These are phyloP conservation scores for Penicillium arizonense DNA, from an alignment of 495 filamentous ascomycete species.

Conservation along the genomic window DNA sequence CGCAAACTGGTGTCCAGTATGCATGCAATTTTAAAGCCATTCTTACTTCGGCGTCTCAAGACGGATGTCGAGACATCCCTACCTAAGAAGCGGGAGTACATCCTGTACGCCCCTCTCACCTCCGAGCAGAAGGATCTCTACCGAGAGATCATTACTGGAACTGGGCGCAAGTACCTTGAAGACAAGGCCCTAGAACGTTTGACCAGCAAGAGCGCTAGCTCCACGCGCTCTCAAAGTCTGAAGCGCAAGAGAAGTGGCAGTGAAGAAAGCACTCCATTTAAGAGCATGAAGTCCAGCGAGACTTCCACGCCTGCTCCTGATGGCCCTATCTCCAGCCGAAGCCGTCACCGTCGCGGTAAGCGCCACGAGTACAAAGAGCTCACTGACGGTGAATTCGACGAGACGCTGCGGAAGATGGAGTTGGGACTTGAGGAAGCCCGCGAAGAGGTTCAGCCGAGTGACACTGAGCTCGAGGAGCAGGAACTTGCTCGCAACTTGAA, in stretches of 20 bases:
- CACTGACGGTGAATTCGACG: constrained; percentile 72
- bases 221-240: constrained; percentile 38
- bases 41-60: constrained; percentile 85
- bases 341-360: constrained; percentile 40
- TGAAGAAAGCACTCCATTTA: constrained; percentile 46
- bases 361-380: constrained; percentile 68
- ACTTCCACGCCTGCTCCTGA: constrained; percentile 63
- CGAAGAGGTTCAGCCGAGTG: constrained; percentile 51
- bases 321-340: constrained; percentile 41
- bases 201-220: constrained; percentile 31
- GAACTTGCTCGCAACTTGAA: constrained; percentile 71
- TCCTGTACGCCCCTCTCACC: constrained; percentile 87
- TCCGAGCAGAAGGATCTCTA: constrained; percentile 88
- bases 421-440: constrained; percentile 48
- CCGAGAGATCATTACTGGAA: constrained; percentile 76
- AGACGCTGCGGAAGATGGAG: constrained; percentile 62
- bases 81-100: constrained; percentile 96
- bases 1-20: constrained; percentile 83
- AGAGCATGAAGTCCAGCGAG: constrained; percentile 71
- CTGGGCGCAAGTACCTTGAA: constrained; percentile 78
- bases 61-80: constrained; percentile 85
- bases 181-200: constrained; percentile 74
- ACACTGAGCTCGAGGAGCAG: constrained; percentile 58
- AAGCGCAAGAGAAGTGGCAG: constrained; percentile 55
- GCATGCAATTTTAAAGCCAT: constrained; percentile 88